Evolutionary conservation across 352 stramenopile genomes (phyloP).

Genomic region (Aphanomyces stellatus): DNA sequence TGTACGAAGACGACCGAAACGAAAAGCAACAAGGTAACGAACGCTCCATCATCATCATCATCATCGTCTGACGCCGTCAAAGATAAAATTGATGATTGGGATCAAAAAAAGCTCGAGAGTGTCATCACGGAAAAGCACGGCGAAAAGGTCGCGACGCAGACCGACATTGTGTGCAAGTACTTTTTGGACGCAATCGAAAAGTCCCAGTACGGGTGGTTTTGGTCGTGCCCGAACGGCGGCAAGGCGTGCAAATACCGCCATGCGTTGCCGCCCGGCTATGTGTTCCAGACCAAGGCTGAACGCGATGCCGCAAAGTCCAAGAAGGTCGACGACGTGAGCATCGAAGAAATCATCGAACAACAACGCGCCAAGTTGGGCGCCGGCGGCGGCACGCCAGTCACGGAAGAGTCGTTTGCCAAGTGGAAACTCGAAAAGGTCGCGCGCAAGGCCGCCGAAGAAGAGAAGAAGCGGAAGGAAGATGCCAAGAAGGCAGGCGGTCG

Average conservation of each 20-base stretch:
- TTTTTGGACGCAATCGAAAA: constrained; percentile 88
- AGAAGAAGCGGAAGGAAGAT: constrained; percentile 76
- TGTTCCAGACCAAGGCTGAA: constrained; percentile 84
- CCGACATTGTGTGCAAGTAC: constrained; percentile 85
- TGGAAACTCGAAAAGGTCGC: constrained; percentile 84
- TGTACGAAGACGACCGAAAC: constrained; percentile 77
- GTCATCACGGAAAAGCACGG: constrained; percentile 80
- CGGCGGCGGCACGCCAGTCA: constrained; percentile 79
- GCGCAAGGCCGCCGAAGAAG: constrained; percentile 67
- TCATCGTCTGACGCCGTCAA: neutral
- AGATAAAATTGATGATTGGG: constrained; percentile 83
- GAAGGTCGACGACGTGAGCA: constrained; percentile 77
- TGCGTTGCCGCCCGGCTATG: constrained; percentile 78
- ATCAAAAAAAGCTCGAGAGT: constrained; percentile 82
- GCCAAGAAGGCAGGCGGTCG: constrained; percentile 78
- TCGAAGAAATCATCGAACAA: constrained; percentile 88
- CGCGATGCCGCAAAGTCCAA: constrained; percentile 73
- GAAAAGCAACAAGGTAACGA: constrained; percentile 42
- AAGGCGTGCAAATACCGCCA: constrained; percentile 75
- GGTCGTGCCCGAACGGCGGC: constrained; percentile 81
- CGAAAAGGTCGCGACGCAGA: constrained; percentile 69
- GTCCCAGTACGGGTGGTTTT: constrained; percentile 87
- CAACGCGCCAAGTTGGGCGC: constrained; percentile 81
- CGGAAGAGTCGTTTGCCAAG: constrained; percentile 76
- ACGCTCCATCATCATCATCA: neutral